Evolutionary conservation across 1,139 yeast species (phyloP), one percentile per base, ranked within the genome.

Genomic region (Pneumocystis oryctolagi): DNA sequence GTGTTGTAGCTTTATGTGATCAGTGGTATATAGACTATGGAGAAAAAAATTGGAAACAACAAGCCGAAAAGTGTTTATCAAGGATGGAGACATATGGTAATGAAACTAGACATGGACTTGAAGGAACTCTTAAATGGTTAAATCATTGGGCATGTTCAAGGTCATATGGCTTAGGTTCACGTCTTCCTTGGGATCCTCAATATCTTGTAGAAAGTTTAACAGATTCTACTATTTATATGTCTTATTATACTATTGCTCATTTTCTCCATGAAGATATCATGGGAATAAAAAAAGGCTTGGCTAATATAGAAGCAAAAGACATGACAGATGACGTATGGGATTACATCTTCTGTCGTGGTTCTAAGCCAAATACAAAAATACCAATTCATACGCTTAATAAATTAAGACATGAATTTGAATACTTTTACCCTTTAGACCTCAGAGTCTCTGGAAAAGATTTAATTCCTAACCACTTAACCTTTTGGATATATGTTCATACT

Each of bases 1-100:
- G 98, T 81, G 84, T 92, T 71, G 98, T 92, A 62, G 89, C 97
- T 18, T 82, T 94, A 65, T 97, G 94, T 77, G 98, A 94, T 77
- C 99, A 94, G 79, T 94, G 98, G 98, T 94, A 84, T 75, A 82
- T 89, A 71, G 97, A 94, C 75, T 94, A 94, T 72, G 98, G 98
- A 80, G 99, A 94, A 81, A 89, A 84, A 69, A 70, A 77, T 39
- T 94, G 99, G 99, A 87, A 87, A 73, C 75, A 79, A n/a, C 82
- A 83, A 74, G 95, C 97, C 64, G 79, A 85, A 67, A 94, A 87
- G 70, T 87, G 96, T 74, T 81, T 94, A 69, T 80, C 79, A 60
- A 73, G 76, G 68, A 84, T 94, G 94, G 82, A 87, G 75, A 82
- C 94, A 28, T 92, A 82, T 78, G 80, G 85, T 62, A 79, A 84